Evolutionary conservation across 371 early-diverging fungal species (phyloP).

Genomic region (Rhizopus arrhizus): DNA sequence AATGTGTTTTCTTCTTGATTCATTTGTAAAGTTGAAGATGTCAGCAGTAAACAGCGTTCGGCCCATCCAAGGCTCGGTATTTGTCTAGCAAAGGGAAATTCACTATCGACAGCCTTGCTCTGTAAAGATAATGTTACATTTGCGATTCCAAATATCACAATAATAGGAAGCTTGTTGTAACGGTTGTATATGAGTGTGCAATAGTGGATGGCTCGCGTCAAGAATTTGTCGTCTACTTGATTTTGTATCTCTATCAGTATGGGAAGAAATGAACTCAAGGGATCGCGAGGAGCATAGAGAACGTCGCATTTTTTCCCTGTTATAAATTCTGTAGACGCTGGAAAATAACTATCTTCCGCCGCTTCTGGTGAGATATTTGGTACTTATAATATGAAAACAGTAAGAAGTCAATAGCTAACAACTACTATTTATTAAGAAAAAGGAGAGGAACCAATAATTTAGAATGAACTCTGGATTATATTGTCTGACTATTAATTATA

Average conservation of each 20-base stretch:
- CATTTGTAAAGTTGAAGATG: constrained; percentile 10
- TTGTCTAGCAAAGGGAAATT: constrained; percentile 10
- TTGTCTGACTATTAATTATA: too few species aligned
- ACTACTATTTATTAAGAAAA: too few species aligned
- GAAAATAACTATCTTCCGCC: constrained; percentile 18
- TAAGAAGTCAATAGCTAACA: too few species aligned
- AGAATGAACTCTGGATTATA: too few species aligned
- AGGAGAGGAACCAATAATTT: too few species aligned
- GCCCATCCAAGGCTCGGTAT: constrained; percentile 16
- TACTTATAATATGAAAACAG: too few species aligned
- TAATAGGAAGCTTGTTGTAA: constrained; percentile 10
- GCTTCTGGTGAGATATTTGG: too few species aligned
- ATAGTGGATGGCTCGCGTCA: constrained; percentile 6
- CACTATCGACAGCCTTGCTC: constrained; percentile 13
- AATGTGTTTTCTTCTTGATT: constrained; percentile 14
- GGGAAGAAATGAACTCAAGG: constrained; percentile 7
- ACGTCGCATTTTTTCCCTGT: constrained; percentile 13
- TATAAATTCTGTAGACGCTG: constrained; percentile 17
- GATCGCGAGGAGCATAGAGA: constrained; percentile 3
- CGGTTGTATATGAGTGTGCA: constrained; percentile 7
- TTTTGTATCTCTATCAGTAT: constrained; percentile 9
- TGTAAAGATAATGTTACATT: constrained; percentile 6
- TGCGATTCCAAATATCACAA: constrained; percentile 15
- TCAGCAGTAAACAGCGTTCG: constrained; percentile 11
- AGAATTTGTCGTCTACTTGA: constrained; percentile 5